Base-by-base conservation (phyloP, 345 rosid genomes). In the Mangifera indica region DNA sequence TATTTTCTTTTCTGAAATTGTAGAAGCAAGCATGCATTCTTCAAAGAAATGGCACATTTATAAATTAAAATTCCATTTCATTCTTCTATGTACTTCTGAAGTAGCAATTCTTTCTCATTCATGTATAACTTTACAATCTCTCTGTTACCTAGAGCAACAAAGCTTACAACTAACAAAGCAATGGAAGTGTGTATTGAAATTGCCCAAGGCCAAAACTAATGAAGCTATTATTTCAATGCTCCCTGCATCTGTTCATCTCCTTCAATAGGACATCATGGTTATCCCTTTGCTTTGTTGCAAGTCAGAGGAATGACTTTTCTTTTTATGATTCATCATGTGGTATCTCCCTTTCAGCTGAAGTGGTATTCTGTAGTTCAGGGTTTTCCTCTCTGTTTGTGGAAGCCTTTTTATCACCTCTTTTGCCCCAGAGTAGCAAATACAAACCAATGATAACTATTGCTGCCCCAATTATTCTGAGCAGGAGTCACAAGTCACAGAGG, bases 381-480 rank as follows among this genome's bases (percentile, higher is more conserved):
- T 29, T 0, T 60, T 40, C 66, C 58, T 75, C 81, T 34, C 71
- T 76, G 15, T 37, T 10, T 17, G 64, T 48, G 0, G 64, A 61
- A 44, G 11, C 63, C 37, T 69, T 55, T 46, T 51, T 60, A 24
- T 82, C 88, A 10, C 61, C 81, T 57, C 84, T 89, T 81, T 88
- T 90, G n/a, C 93, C 96, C 93, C 92, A 88, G 14, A 86, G 67
- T 71, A 90, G 82, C 74, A 88, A 53, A 76, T 90, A 90, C 34
- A 90, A 63, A 51, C 91, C 96, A 49, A 72, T 4, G 14, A 88
- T 84, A 40, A 84, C 89, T 63, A 81, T 58, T 26, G 68, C 70
- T 54, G 82, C 89, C 22, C 96, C 92, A 26, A 88, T 0, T 62
- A 85, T 70, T 82, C 96, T 87, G 89, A 53, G 76, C 25, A 75